These are phyloP conservation scores for Huntiella bhutanensis DNA, from an alignment of 2,329 filamentous ascomycete species.

Conservation along the genomic window DNA sequence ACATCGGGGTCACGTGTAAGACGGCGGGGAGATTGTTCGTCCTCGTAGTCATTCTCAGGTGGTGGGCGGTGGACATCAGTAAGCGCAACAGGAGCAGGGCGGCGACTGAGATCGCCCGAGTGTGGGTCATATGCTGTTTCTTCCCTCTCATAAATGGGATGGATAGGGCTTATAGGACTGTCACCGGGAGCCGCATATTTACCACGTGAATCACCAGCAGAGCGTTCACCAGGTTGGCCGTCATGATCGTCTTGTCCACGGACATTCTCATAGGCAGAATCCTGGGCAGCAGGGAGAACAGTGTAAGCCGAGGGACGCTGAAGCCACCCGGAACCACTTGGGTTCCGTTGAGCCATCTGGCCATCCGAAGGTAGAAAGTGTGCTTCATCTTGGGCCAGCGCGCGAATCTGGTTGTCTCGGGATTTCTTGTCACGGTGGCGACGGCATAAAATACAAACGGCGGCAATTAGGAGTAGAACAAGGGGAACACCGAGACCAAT, in stretches of 20 bases:
- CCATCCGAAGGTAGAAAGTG: conserved; percentile 22
- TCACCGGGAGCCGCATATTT: conserved; percentile 11
- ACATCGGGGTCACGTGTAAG: conserved; percentile 28
- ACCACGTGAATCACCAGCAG: conserved; percentile 15
- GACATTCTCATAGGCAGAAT: conserved; percentile 23
- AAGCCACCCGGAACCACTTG: conserved; percentile 19
- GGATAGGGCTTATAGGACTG: conserved; percentile 20
- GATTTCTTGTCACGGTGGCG: conserved; percentile 18
- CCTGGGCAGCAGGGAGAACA: conserved; percentile 12
- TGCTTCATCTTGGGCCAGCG: conserved; percentile 29
- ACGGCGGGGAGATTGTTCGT: conserved; percentile 15
- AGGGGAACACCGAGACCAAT: conserved; percentile 43
- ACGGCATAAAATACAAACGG: conserved; percentile 30
- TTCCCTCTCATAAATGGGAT: conserved; percentile 40
- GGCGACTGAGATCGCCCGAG: conserved; percentile 9
- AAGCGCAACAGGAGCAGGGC: neutral
- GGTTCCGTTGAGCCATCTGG: conserved; percentile 19
- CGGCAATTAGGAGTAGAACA: conserved; percentile 25
- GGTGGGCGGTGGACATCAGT: conserved; percentile 7
- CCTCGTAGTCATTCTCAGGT: conserved; percentile 4
- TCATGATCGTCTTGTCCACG: conserved; percentile 18
- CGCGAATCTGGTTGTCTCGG: conserved; percentile 27
- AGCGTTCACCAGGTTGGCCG: conserved; percentile 15
- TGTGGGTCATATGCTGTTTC: conserved; percentile 22
- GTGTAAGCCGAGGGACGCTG: conserved; percentile 11